Evolutionary conservation across 169 alveolate genomes (phyloP), one percentile per base, ranked within the genome.

Genomic region (Eimeria falciformis): DNA sequence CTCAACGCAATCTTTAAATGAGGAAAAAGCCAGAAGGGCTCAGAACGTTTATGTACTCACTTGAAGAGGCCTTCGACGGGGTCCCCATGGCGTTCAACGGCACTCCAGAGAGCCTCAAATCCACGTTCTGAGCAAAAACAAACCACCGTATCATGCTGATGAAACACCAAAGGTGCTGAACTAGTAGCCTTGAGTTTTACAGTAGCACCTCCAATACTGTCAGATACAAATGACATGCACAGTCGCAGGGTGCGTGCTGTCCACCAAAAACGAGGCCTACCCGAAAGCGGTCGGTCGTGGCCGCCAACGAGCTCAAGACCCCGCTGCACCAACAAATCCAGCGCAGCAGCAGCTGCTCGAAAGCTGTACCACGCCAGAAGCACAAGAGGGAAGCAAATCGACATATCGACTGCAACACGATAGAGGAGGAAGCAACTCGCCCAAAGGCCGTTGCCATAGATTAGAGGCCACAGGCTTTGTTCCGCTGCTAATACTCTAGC

Each of bases 301-400:
- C 81, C 81, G 7, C 29, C 45, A n/a, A 69, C n/a, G 23, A 69
- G n/a, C 47, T 69, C 81, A 7, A 69, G 53, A 21, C 81, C 81
- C 23, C 81, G 43, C 23, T 69, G 81, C 46, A 69, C 81, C n/a
- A 69, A 37, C 43, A 69, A 29, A 14, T 69, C 81, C 81, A 69
- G 47, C 17, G 81, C 81, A 6, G 81, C 81, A 33, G 81, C 12
- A 4, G 81, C 81, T 25, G 50, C 81, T 33, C 23, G 33, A 37
- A 69, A 69, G 81, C 81, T 69, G 53, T 47, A 69, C 25, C 65
- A 53, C n/a, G n/a, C 65, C 40, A 33, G 0, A 33, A 53, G 65
- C 65, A 53, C 65, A 12, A 53, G 3, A 21, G 65, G n/a, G 65
- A 0, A 53, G 65, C 17, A 21, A 21, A 12, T 53, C 0, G 17